Percentiles rank a stretch among this genome's conserved stretches.
phyloP scores from a whole-genome alignment of 139 green algal genomes.

The Volvox africanus region DNA sequence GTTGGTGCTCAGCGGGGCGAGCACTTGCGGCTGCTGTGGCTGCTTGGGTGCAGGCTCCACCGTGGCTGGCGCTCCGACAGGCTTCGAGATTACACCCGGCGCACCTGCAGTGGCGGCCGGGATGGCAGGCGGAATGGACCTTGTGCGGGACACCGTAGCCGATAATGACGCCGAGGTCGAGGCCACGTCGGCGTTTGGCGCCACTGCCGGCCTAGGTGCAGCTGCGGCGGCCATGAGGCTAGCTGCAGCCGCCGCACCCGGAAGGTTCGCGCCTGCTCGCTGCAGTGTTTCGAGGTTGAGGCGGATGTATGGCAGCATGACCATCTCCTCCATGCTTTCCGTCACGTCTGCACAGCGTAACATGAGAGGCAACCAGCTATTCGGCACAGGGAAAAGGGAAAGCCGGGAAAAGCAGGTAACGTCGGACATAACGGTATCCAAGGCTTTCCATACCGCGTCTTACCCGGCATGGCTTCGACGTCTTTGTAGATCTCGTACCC shows the following conservation, averaged over 20 bases:
- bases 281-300: conserved; percentile 85
- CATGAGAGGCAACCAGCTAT: background rate
- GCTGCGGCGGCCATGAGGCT: background rate
- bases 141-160: background rate
- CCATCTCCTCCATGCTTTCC: conserved; percentile 61
- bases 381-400: background rate
- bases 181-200: background rate
- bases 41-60: background rate
- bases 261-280: background rate
- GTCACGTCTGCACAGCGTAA: background rate
- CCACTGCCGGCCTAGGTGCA: background rate
- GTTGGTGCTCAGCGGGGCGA: conserved; percentile 42
- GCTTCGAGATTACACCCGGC: background rate
- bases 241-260: background rate
- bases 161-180: background rate
- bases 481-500: conserved; percentile 42
- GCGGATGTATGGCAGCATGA: conserved; percentile 96
- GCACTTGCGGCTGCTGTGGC: conserved; percentile 21
- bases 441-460: background rate
- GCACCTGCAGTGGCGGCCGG: background rate
- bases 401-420: background rate
- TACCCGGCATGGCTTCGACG: conserved; percentile 36
- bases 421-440: too few species aligned
- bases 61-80: background rate
- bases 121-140: background rate